Evolutionary conservation across 352 stramenopile genomes (phyloP), one percentile per base, ranked within the genome.

Genomic region (Globisporangium spinosum): DNA sequence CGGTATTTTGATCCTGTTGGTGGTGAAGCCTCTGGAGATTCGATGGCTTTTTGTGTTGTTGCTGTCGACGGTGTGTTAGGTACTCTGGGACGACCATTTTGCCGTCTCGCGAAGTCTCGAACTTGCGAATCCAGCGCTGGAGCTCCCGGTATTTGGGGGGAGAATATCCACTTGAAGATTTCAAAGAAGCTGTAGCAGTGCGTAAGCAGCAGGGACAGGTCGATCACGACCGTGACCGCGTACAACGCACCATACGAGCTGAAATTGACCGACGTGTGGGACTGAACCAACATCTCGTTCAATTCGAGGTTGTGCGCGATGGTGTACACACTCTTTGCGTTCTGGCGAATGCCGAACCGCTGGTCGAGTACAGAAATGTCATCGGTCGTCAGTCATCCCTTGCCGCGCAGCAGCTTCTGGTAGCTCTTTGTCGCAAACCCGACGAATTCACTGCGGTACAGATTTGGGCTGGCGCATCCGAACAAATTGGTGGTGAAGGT

Each of bases 121-220:
- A 74, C 9, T 70, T 62, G 17, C 58, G 60, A 7, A 77, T 74
- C 71, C 71, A 77, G 9, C 29, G 53, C 23, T 74, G 71, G 1
- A 77, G 35, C 20, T 69, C 66, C 10, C 59, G 40, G 13, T 73
- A 69, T n/a, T 75, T 43, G 13, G 72, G 65, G 65, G 4, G 67
- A 35, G n/a, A 69, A 25, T 20, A 73, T 68, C 69, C 72, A 73
- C 59, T 75, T 69, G 57, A 71, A 32, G 55, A 78, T 65, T 35
- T 78, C 69, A 22, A 71, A 56, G 22, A 66, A 65, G 56, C 69
- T 75, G 65, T 65, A 64, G 62, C 71, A 68, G 23, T 77, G 68
- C 34, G 64, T 57, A 0, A 69, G 29, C 29, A 77, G 45, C 25
- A 77, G 35, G 20, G 65, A 45, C 17, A 66, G 34, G 55, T 77